Evolutionary conservation across 2,329 filamentous ascomycete species (phyloP), one percentile per base, ranked within the genome.

Genomic region (Bimuria novae-zelandiae): DNA sequence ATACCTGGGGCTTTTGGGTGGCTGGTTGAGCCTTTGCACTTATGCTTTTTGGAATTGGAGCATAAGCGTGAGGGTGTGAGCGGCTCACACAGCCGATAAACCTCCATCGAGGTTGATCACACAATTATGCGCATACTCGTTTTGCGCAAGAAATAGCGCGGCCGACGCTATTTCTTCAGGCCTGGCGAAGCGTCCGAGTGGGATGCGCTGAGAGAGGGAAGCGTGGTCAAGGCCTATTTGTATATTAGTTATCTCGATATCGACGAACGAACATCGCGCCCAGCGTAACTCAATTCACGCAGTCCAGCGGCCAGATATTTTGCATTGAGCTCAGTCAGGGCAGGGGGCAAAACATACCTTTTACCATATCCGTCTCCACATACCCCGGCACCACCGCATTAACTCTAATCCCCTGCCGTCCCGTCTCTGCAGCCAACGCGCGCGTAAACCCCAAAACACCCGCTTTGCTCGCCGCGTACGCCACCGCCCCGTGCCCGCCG

Each of bases 71-170:
- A 17, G 30, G 35, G 22, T 17, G 33, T 21, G 11, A 27, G n/a
- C n/a, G n/a, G 19, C 36, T 57, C 55, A 72, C 4, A 76, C 63
- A 45, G 89, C 89, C 71, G 89, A 92, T 61, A 95, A 72, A 1
- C 92, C 92, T 14, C 92, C 92, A 73, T 96, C 92, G 23, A 96
- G 79, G 71, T 92, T 94, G 46, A 96, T 79, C 45, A 92, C 81
- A 71, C 90, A 94, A 61, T 95, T 95, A 71, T 93, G 93, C 51
- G 90, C 89, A 74, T 93, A 96, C 57, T 83, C 77, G 72, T 94
- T 96, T 41, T 81, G 81, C 25, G 84, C 88, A 14, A 96, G 80
- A 71, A 95, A 96, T 23, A 88, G 68, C 41, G 88, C 89, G 49
- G 91, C 90, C 66, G 92, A 86, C n/a, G 91, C 90, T 27, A 95